Evolutionary conservation across 257 asterid genomes (phyloP).

Genomic region (Nemophila menziesii): DNA sequence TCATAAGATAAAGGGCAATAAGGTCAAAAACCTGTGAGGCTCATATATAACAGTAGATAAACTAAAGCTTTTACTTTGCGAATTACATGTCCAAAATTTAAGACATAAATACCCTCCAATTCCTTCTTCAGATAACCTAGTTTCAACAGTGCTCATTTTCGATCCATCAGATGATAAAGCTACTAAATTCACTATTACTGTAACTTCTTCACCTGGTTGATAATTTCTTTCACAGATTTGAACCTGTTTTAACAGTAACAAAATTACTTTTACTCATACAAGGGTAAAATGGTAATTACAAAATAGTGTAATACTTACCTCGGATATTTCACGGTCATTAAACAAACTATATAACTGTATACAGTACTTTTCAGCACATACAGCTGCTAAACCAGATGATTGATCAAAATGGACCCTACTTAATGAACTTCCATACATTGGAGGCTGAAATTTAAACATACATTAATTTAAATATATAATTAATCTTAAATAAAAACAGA

Average conservation of each 20-base stretch:
- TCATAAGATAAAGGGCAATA: constrained; percentile 5
- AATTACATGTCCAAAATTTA: constrained; percentile 67
- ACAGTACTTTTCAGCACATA: constrained; percentile 73
- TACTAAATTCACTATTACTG: constrained; percentile 75
- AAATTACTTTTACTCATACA: not conserved
- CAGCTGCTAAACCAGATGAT: constrained; percentile 54
- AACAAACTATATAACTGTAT: constrained; percentile 70
- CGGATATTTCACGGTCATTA: constrained; percentile 78
- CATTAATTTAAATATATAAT: too few relatives aligned
- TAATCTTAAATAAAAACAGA: too few relatives aligned
- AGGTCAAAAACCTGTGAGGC: constrained; percentile 99
- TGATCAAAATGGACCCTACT: constrained; percentile 39
- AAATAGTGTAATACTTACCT: constrained; percentile 33
- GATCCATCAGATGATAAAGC: constrained; percentile 79
- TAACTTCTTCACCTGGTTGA: constrained; percentile 86
- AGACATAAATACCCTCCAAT: constrained; percentile 79
- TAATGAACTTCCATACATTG: constrained; percentile 35
- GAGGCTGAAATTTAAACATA: constrained; percentile 48
- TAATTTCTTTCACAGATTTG: constrained; percentile 88
- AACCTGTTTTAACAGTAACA: constrained; percentile 49
- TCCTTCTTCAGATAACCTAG: constrained; percentile 90
- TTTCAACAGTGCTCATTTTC: constrained; percentile 76
- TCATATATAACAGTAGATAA: constrained; percentile 88
- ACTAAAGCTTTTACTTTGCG: constrained; percentile 51
- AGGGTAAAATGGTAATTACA: not conserved